phyloP scores from a whole-genome alignment of 805 yeast genomes.

The Saccharomycopsis amapae region DNA sequence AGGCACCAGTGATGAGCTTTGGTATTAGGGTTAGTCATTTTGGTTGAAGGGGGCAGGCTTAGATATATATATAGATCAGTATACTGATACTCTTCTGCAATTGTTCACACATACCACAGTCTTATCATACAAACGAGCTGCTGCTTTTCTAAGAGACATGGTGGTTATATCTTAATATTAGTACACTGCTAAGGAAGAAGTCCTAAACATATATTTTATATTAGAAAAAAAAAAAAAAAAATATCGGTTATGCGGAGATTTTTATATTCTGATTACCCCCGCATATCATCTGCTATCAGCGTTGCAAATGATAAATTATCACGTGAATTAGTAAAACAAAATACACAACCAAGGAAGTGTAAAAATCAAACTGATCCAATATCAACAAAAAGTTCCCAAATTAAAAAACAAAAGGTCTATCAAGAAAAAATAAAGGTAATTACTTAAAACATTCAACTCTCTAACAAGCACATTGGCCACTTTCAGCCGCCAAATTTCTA shows the following conservation, averaged over 20 bases:
- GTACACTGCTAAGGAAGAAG: neutral
- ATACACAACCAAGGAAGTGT: neutral
- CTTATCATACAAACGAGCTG: neutral
- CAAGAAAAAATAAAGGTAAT: neutral
- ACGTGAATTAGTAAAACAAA: too few relatives aligned
- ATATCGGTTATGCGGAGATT: too few relatives aligned
- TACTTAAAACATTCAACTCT: neutral
- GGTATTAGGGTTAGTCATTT: neutral
- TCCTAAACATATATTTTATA: too few relatives aligned
- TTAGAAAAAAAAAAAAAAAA: too few relatives aligned
- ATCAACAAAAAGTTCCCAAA: neutral
- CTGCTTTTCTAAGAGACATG: neutral
- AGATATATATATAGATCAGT: too few relatives aligned
- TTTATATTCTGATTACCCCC: too few relatives aligned
- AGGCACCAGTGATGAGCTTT: constrained; percentile 78
- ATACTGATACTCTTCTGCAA: neutral
- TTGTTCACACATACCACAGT: neutral
- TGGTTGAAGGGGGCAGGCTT: too few relatives aligned
- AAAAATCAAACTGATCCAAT: neutral
- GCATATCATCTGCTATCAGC: too few relatives aligned
- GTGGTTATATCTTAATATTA: too few relatives aligned
- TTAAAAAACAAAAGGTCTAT: neutral
- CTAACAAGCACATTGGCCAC: constrained; percentile 6
- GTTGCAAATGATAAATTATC: too few relatives aligned
- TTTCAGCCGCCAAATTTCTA: neutral